Percentiles rank a stretch among this genome's conserved stretches.
Evolutionary conservation across 2,329 filamentous ascomycete genomes (phyloP).

Genomic region (Ophiocordyceps camponoti-saundersi): DNA sequence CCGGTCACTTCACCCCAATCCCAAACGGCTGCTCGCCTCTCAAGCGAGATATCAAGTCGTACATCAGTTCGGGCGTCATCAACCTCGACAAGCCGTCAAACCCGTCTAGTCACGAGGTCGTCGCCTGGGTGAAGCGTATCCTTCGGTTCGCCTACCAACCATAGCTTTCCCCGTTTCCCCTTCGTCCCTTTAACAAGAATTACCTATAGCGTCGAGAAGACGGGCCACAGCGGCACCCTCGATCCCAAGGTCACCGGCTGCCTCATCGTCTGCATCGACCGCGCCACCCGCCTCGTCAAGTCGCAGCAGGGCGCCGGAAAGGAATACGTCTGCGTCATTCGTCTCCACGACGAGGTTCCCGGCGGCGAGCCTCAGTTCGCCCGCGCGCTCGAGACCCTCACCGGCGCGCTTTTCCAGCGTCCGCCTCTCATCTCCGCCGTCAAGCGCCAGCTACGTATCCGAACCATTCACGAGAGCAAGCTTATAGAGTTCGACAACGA

Average conservation of each 20-base stretch:
- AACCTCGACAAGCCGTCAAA: constrained; percentile 81
- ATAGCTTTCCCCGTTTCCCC: not conserved
- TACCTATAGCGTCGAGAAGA: constrained; percentile 53
- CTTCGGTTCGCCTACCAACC: constrained; percentile 48
- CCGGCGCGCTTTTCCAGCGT: constrained; percentile 80
- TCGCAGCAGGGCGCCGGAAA: constrained; percentile 98
- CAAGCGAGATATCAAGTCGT: constrained; percentile 90
- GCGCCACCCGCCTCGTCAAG: constrained; percentile 93
- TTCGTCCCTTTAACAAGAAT: not conserved
- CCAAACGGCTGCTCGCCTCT: constrained; percentile 81
- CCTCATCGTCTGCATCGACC: constrained; percentile 88
- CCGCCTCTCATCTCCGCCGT: constrained; percentile 95
- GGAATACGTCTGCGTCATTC: constrained; percentile 93
- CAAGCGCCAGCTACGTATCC: constrained; percentile 95
- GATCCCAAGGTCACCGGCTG: constrained; percentile 97
- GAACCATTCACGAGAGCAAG: constrained; percentile 95
- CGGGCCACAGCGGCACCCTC: constrained; percentile 92
- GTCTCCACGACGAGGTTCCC: constrained; percentile 87
- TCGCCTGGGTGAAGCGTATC: constrained; percentile 98
- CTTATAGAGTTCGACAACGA: constrained; percentile 97
- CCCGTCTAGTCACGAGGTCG: constrained; percentile 94
- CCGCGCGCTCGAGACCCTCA: constrained; percentile 86
- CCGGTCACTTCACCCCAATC: constrained; percentile 93
- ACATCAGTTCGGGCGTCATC: constrained; percentile 94
- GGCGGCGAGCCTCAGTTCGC: constrained; percentile 88